phyloP scores from a whole-genome alignment of 2,329 filamentous ascomycete species.

The Acephala macrosclerotiorum region DNA sequence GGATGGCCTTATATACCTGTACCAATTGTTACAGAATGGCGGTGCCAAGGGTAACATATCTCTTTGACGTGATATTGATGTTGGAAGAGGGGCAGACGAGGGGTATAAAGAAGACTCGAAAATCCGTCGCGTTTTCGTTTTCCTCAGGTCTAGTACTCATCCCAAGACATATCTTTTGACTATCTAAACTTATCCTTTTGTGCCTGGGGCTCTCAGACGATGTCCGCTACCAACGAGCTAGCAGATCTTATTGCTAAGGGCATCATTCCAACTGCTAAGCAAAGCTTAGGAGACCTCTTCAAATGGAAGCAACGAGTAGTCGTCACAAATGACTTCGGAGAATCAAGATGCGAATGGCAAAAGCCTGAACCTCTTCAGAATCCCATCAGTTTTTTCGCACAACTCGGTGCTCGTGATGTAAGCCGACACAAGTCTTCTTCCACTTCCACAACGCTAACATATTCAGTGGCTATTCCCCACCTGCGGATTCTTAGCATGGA shows the following conservation, averaged over 20 bases:
- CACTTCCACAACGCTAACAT: neutral
- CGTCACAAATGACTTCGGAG: constrained; percentile 68
- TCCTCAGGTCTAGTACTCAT: neutral
- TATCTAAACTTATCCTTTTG: neutral
- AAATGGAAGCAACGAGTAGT: constrained; percentile 78
- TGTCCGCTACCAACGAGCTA: constrained; percentile 40
- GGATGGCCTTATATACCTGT: neutral
- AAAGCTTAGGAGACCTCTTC: constrained; percentile 70
- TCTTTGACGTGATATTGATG: neutral
- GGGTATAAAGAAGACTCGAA: neutral
- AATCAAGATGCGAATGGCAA: constrained; percentile 73
- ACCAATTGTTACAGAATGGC: neutral
- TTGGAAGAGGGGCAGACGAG: neutral
- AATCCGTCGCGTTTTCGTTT: neutral
- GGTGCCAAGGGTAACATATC: neutral
- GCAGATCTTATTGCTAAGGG: constrained; percentile 75
- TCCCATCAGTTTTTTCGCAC: constrained; percentile 70
- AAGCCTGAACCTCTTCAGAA: constrained; percentile 70
- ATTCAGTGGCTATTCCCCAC: constrained; percentile 71
- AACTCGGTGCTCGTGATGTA: constrained; percentile 63
- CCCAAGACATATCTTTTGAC: neutral
- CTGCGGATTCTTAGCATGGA: constrained; percentile 34
- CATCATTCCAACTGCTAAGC: constrained; percentile 68
- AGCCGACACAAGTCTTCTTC: neutral
- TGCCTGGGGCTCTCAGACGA: neutral